These are phyloP conservation scores for Phoma sp. DNA, from an alignment of 2,329 filamentous ascomycete genomes.

Conservation along the genomic window DNA sequence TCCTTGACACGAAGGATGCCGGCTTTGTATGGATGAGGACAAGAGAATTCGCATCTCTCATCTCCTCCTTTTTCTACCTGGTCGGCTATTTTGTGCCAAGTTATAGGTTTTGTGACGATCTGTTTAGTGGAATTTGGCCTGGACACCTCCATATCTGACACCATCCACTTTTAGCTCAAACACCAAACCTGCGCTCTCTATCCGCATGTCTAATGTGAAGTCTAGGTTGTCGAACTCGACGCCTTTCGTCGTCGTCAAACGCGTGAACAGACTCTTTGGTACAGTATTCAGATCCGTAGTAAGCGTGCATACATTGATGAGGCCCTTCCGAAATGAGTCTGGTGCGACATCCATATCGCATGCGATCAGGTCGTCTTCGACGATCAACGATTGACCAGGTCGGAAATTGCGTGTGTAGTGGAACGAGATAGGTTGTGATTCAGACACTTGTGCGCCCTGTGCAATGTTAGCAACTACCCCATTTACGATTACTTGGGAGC, in stretches of 20 bases:
- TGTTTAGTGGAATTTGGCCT: conserved; percentile 75
- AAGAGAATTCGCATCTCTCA: not conserved
- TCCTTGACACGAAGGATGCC: not conserved
- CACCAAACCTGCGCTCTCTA: conserved; percentile 76
- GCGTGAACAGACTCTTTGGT: conserved; percentile 74
- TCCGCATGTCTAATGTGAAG: conserved; percentile 83
- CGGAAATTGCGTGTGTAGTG: conserved; percentile 88
- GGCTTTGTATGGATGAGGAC: not conserved
- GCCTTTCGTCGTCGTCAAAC: conserved; percentile 78
- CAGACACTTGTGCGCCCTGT: conserved; percentile 76
- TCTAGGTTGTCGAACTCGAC: conserved; percentile 84
- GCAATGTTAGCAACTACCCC: not conserved
- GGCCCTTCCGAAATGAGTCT: conserved; percentile 54
- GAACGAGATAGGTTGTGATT: conserved; percentile 77
- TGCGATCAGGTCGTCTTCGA: conserved; percentile 81
- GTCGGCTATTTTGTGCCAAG: not conserved
- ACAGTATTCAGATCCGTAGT: conserved; percentile 82
- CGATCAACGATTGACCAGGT: conserved; percentile 76
- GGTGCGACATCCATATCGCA: conserved; percentile 74
- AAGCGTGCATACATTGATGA: conserved; percentile 78
- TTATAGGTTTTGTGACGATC: not conserved
- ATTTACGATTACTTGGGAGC: conserved; percentile 15
- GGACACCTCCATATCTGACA: conserved; percentile 76
- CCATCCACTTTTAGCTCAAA: conserved; percentile 84
- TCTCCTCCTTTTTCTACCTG: not conserved